Conservation (phyloP, 495 filamentous ascomycete genomes). For the Daldinia caldariorum region DNA sequence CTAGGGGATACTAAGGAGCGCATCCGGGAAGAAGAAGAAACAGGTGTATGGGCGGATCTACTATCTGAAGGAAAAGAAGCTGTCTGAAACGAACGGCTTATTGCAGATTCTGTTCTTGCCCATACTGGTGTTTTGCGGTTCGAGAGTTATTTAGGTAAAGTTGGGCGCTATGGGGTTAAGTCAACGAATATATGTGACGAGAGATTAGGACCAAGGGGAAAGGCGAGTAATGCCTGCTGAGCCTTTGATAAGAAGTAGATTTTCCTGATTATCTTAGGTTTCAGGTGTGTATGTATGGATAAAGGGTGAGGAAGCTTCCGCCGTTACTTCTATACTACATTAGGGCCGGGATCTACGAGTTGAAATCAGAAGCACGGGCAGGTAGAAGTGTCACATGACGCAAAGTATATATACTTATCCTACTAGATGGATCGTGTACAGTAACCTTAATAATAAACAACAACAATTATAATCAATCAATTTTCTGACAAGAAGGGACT, state of each 20-base stretch:
- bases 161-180: slow-evolving; percentile 14
- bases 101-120: slow-evolving; percentile 29
- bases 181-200: slow-evolving; percentile 2
- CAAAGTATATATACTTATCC: no score
- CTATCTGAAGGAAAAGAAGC: not conserved
- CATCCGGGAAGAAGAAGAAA: not conserved
- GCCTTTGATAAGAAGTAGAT: not conserved
- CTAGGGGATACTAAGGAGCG: slow-evolving; percentile 16
- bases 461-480: no score
- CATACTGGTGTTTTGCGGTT: not conserved
- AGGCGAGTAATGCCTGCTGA: slow-evolving; percentile 18
- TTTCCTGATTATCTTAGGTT: not conserved
- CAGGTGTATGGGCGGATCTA: not conserved
- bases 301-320: slow-evolving; percentile 8
- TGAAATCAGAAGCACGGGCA: not conserved
- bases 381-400: no score
- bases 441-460: no score
- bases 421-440: no score
- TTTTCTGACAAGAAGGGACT: no score
- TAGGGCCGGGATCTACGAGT: not conserved
- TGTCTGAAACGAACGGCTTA: slow-evolving; percentile 7
- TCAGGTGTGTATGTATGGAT: no score
- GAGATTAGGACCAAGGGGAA: not conserved
- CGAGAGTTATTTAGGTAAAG: slow-evolving; percentile 26
- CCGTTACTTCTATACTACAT: not conserved